Evolutionary conservation across 2,329 filamentous ascomycete species (phyloP), one percentile per base, ranked within the genome.

Genomic region (Colletotrichum magnum): DNA sequence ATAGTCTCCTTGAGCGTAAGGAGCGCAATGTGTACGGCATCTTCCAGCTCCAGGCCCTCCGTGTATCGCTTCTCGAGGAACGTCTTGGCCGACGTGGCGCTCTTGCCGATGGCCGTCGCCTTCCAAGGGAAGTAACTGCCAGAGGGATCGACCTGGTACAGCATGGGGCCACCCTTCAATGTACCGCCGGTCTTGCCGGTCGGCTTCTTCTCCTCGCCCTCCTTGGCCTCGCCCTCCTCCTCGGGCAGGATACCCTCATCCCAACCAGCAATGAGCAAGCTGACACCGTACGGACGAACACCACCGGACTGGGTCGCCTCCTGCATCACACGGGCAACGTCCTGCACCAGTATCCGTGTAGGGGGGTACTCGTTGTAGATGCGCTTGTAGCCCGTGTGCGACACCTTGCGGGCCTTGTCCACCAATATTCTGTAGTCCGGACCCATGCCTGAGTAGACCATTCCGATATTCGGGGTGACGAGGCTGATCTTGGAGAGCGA

Each of bases 341-440:
- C 96, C 84, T 99, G 96, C 66, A 99, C 96, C 85, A 99, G 89
- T 92, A 99, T 99, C 81, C 96, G 92, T 66, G 96, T 99, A 6
- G 96, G 96, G n/a, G 96, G 96, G 86, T 99, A 99, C 86, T 99
- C 96, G 85, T 99, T 99, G 88, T 99, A 99, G 86, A 99, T 95
- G 82, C 96, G 94, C 90, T 99, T 99, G 91, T 99, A 99, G 82
- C 92, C 93, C 56, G 96, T 97, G 85, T 99, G 96, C 65, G 95
- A 97, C 74, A 98, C 96, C 84, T 98, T 99, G 79, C 96, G 94
- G 75, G 96, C 96, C 83, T 95, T 95, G 87, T 99, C 96, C 76
- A 98, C 96, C 63, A 99, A 89, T 67, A 99, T 94, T 82, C 96
- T 92, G 86, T 98, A 99, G 83, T 99, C 96, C 69, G 96, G 96